Evolutionary conservation across 2,329 filamentous ascomycete genomes (phyloP), one percentile per base, ranked within the genome.

Genomic region (Fusarium sp.): DNA sequence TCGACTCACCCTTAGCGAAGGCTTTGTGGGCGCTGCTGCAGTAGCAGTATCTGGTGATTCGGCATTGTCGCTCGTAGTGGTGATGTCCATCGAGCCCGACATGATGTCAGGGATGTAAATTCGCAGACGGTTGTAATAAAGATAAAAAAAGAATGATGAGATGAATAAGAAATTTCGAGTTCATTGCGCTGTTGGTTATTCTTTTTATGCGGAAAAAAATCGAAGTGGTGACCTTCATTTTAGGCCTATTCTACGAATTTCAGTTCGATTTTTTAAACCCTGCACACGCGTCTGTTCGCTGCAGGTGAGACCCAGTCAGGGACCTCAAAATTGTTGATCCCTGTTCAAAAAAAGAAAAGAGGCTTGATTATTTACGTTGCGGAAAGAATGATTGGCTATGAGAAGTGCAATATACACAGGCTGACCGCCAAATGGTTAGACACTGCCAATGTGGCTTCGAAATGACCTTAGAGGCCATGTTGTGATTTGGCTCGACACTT

Each of bases 201-300:
- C 20, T 6, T 40, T 43, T 61, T 60, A 61, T 52, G 32, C 15
- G 24, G 8, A 35, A 14, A 5, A 7, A 17, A 28, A 46, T 17
- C 26, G 22, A 6, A 54, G 7, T 8, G 26, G 37, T 32, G 13
- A 24, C 40, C 5, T 9, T 30, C 10, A 37, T 62, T 61, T 54
- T 30, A 14, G 30, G 13, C 30, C 30, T 33, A 7, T 33, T 5
- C 30, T 15, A 15, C 30, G 30, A 15, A 14, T 33, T 33, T 10
- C 14, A 7, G 6, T 33, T 14, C 30, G 30, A 30, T 33, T 15
- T 33, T 24, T 17, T 26, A 19, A 62, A 4, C 56, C 58, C 13
- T 62, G 58, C 14, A 47, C 1, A 28, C 35, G 17, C 26, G 22
- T 55, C 46, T 47, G 47, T 3, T 43, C 28, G 43, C 43, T 48